Base-by-base conservation (phyloP, 2,329 filamentous ascomycete species). In the Endothia cerciana region DNA sequence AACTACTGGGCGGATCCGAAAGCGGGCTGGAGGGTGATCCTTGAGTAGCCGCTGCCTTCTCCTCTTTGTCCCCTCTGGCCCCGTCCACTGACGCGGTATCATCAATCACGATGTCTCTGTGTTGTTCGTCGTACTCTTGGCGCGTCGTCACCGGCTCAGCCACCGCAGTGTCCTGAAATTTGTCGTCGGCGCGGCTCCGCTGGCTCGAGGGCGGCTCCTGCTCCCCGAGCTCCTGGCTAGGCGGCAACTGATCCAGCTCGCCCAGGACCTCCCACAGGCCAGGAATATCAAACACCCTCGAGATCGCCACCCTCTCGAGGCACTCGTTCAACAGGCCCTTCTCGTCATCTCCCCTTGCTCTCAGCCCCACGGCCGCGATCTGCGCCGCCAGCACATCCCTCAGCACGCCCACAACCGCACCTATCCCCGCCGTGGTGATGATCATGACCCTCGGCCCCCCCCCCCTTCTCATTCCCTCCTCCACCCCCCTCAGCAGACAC, bases 251-350 rank as follows among this genome's bases (percentile, higher is more conserved):
- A 15, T 81, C 79, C 43, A 87, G 69, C 70, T 89, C 87, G 1
- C 72, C 74, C 41, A 89, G 70, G 0, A 85, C 85, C 72, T 89
- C 85, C 79, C 79, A 82, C 22, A 89, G 70, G 0, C 87, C 87
- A 56, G 87, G 81, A 13, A 87, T 70, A 66, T 88, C 85, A 69
- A 89, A 89, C 0, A 89, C 81, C 30, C 83, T 79, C 30, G 84
- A 84, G 36, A 89, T 78, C 40, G 82, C 79, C 4, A 88, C 81
- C 56, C 78, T 77, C 56, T 84, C 82, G 3, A 89, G 75, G 65
- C 77, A 79, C 2, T 71, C 70, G 61, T 73, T 77, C 36, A 79
- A 71, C 40, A 71, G 4, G 25, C 25, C 25, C 47, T 72, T 8
- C 38, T 62, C 58, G 67, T 72, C 2, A 68, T 68, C 4, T 70